Conservation (phyloP, 2,329 filamentous ascomycete genomes). For the Exophiala aquamarina region DNA sequence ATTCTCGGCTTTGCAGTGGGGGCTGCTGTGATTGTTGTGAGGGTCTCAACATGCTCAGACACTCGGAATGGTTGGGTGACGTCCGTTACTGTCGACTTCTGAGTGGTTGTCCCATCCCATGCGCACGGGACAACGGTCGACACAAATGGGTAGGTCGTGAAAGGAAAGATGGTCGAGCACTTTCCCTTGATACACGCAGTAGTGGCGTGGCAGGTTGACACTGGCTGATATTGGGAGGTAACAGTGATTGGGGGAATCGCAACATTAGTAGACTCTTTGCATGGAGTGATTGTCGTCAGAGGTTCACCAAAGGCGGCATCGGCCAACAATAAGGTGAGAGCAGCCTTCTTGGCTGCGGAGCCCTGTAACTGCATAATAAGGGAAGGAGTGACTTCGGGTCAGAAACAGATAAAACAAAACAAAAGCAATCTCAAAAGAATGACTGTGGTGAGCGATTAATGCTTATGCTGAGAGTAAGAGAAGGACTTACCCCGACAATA, state of each 20-base stretch:
- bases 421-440: constrained; percentile 4
- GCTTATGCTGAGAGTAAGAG: background rate
- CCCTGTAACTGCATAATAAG: constrained; percentile 6
- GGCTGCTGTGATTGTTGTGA: constrained; percentile 9
- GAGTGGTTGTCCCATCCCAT: constrained; percentile 15
- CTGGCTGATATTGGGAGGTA: constrained; percentile 15
- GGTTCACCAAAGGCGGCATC: constrained; percentile 6
- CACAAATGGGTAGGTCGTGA: constrained; percentile 17
- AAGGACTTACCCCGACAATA: no score
- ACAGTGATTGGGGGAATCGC: constrained; percentile 10
- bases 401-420: constrained; percentile 3
- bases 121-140: constrained; percentile 19
- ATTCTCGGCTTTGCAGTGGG: constrained; percentile 2
- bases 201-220: constrained; percentile 11
- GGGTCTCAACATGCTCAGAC: constrained; percentile 13
- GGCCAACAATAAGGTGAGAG: constrained; percentile 6
- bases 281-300: constrained; percentile 10
- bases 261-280: background rate
- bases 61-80: constrained; percentile 8
- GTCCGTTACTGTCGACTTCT: constrained; percentile 13
- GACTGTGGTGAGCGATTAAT: constrained; percentile 9
- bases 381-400: constrained; percentile 6
- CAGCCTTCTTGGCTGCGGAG: constrained; percentile 1
- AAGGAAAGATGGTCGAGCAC: constrained; percentile 11
- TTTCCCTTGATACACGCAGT: constrained; percentile 10